phyloP scores from a whole-genome alignment of 495 filamentous ascomycete species.

The Aspergillus heteromorphus region DNA sequence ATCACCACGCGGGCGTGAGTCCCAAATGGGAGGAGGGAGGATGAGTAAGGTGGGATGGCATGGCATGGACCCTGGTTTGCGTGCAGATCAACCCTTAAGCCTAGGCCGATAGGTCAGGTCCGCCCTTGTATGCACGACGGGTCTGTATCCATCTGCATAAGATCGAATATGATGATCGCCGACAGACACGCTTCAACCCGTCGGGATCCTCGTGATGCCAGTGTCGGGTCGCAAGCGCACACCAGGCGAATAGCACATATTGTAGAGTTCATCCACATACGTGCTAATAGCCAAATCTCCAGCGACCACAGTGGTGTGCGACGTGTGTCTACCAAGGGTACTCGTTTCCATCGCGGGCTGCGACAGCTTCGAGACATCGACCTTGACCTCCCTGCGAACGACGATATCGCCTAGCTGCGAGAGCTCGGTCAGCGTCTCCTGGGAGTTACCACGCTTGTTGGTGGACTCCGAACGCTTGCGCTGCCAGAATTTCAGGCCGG shows the following conservation, averaged over 20 bases:
- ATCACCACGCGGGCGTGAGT: no score
- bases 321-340: conserved; percentile 17
- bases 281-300: conserved; percentile 26
- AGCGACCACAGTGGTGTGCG: conserved; percentile 27
- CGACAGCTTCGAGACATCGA: conserved; percentile 41
- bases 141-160: no score
- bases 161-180: no score
- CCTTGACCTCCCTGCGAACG: conserved; percentile 47
- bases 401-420: conserved; percentile 45
- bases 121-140: no score
- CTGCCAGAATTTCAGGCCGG: conserved; percentile 30
- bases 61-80: no score
- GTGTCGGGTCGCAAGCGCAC: conserved; percentile 29
- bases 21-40: no score
- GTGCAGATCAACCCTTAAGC: no score
- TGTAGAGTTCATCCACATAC: conserved; percentile 43
- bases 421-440: conserved; percentile 27
- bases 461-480: conserved; percentile 12
- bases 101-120: no score
- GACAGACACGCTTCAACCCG: background rate
- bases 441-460: conserved; percentile 13
- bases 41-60: no score
- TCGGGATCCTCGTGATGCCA: conserved; percentile 5
- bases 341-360: conserved; percentile 24
- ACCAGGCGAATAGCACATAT: conserved; percentile 34